A percentile compares a stretch with the other conserved stretches of the same genome.
Evolutionary conservation across 1,284 basidiomycete genomes (phyloP).

Genomic region (Malassezia sp.): DNA sequence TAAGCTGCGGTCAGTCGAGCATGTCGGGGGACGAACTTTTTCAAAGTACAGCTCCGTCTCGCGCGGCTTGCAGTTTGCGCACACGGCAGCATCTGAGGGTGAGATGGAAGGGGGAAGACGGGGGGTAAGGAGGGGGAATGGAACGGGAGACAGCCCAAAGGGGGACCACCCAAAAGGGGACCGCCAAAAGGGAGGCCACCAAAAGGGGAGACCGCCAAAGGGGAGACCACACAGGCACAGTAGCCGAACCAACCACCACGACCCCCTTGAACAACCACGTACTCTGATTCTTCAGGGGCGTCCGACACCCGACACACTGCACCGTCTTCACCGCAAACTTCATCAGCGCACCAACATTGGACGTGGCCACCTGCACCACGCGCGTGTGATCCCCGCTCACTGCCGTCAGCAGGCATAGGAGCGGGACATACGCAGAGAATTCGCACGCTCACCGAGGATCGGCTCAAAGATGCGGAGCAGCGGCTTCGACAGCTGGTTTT

Average conservation of each 20-base stretch:
- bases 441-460: conserved; percentile 38
- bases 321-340: conserved; percentile 46
- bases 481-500: conserved; percentile 45
- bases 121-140: no score
- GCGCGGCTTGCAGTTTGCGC: conserved; percentile 36
- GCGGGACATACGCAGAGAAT: conserved; percentile 20
- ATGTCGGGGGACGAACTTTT: conserved; percentile 16
- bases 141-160: no score
- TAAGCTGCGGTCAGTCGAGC: conserved; percentile 13
- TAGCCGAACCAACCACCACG: no score
- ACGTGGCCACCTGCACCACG: conserved; percentile 39
- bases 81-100: conserved; percentile 38
- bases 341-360: conserved; percentile 44
- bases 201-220: neutral
- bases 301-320: conserved; percentile 42
- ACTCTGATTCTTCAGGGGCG: conserved; percentile 38
- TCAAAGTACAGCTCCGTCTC: conserved; percentile 42
- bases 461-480: conserved; percentile 47
- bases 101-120: no score
- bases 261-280: neutral
- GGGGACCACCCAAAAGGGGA: no score
- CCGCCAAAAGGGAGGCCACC: no score
- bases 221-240: no score
- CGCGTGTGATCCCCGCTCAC: conserved; percentile 43
- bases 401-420: conserved; percentile 2